These are phyloP conservation scores for Vitis hybrid DNA, from an alignment of 177 flowering plant species.

Conservation along the genomic window DNA sequence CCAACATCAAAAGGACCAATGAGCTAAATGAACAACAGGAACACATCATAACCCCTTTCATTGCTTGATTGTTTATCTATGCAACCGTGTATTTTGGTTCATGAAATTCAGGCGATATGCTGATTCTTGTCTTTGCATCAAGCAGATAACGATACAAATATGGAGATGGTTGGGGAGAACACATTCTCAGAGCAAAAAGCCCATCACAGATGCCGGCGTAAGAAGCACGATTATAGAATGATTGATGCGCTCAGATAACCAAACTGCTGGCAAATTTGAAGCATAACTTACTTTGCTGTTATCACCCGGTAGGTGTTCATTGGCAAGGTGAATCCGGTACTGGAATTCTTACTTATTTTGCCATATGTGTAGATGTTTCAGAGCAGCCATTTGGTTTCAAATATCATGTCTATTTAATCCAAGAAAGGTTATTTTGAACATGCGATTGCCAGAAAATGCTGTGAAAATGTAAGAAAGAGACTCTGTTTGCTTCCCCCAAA, in stretches of 20 bases:
- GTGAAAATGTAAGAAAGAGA: no score
- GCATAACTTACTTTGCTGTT: not conserved
- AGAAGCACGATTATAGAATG: constrained; percentile 78
- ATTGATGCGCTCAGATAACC: constrained; percentile 37
- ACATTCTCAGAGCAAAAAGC: constrained; percentile 68
- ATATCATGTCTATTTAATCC: no score
- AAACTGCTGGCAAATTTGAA: not conserved
- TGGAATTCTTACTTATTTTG: no score
- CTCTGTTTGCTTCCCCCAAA: no score
- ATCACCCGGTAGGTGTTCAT: not conserved
- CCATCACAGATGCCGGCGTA: constrained; percentile 84
- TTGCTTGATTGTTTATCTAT: constrained; percentile 3
- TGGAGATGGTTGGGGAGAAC: constrained; percentile 77
- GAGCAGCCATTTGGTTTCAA: no score
- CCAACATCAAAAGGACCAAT: no score
- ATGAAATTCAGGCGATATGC: not conserved
- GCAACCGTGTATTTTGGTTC: not conserved
- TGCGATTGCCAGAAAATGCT: no score
- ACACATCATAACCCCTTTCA: not conserved
- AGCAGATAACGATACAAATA: constrained; percentile 39
- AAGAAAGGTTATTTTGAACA: no score
- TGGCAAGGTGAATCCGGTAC: not conserved
- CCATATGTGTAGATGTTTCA: no score
- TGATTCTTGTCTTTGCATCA: constrained; percentile 13
- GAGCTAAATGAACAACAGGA: not conserved